Base-by-base conservation (phyloP, 108 stramenopile genomes). In the Cyclotella kingstonii region DNA sequence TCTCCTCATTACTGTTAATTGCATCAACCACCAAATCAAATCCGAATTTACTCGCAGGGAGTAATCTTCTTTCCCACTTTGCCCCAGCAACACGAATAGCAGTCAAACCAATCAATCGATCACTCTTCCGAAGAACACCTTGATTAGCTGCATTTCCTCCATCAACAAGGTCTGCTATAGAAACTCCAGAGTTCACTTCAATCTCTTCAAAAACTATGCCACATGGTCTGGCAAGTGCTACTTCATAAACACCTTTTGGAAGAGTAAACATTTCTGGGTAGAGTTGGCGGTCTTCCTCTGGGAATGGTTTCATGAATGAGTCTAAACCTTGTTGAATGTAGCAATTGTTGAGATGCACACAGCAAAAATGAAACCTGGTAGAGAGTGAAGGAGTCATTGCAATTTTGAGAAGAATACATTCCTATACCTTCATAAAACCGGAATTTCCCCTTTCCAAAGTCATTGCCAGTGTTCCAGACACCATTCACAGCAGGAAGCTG, bases 121-220 rank as follows among this genome's bases (percentile, higher is more conserved):
- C 91, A 2, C 77, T 86, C 34, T 47, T 54, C 61, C 81, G 64
- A 25, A 93, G 68, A 9, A 68, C 66, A 7, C 86, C 91, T 41
- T 80, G 66, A n/a, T 41, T 53, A 29, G 70, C 82, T 5, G 91
- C 91, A 30, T 85, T 78, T 1, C 91, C 91, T 30, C 80, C 91
- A 57, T 93, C 89, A 6, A 90, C 91, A 9, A 93, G 49, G 61
- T 86, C 91, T 27, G 76, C 60, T 1, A 93, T 82, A 54, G 76
- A 84, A 12, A 93, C 76, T 2, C 88, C 91, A 5, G 70, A 54
- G 0, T 84, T 82, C 9, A 55, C 48, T 48, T 88, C 87, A 45
- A 90, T 82, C 34, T 93, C 91, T 74, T 93, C 91, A 65, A 93
- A 93, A 14, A 90, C 44, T n/a, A 93, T 90, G 4, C 91, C 91